These are phyloP conservation scores for Malus asiatica DNA, from an alignment of 306 rosid species.

Conservation along the genomic window DNA sequence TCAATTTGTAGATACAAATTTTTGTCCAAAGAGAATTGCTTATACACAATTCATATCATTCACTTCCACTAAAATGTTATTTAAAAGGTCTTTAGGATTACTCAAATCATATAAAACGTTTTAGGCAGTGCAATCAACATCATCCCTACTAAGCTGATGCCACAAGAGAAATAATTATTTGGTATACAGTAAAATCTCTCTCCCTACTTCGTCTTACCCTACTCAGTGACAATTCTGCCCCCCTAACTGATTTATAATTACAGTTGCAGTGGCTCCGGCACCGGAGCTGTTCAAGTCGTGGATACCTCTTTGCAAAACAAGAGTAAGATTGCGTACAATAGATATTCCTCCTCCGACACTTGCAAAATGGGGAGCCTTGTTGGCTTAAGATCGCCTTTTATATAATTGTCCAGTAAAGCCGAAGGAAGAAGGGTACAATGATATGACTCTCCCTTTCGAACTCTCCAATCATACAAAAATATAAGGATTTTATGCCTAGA, in stretches of 20 bases:
- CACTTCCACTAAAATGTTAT: not conserved
- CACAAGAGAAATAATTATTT: not conserved
- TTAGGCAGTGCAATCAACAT: not conserved
- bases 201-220: too few relatives aligned
- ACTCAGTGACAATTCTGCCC: too few relatives aligned
- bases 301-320: too few relatives aligned
- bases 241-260: too few relatives aligned
- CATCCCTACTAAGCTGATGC: not conserved
- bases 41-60: not conserved
- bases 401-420: not conserved
- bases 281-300: too few relatives aligned
- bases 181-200: too few relatives aligned
- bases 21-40: too few relatives aligned
- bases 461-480: constrained; percentile 3
- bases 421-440: constrained; percentile 11
- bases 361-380: accelerated
- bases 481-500: not conserved
- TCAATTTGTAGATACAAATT: too few relatives aligned
- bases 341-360: too few relatives aligned
- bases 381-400: not conserved
- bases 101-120: not conserved
- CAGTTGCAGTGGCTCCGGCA: too few relatives aligned
- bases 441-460: constrained; percentile 3
- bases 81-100: not conserved
- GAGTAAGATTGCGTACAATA: too few relatives aligned